phyloP scores from a whole-genome alignment of 106 monocot species.

The Platanthera zijinensis region DNA sequence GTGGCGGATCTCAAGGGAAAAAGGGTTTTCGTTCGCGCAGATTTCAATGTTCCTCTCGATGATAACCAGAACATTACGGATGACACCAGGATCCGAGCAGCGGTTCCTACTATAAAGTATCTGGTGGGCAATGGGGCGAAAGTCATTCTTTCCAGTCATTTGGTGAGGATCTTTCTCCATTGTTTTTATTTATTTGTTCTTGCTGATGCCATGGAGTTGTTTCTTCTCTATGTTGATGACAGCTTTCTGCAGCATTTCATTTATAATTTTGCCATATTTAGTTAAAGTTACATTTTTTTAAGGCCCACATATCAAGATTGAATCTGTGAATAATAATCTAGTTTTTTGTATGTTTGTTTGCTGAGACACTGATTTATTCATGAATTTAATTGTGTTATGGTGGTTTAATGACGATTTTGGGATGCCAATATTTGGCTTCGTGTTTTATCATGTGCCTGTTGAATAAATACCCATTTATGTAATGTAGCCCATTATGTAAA shows the following conservation, averaged over 20 bases:
- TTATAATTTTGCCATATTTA: neutral
- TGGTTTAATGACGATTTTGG: too few relatives aligned
- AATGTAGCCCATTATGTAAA: too few relatives aligned
- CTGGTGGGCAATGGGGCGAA: constrained; percentile 70
- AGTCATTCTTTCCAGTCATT: constrained; percentile 82
- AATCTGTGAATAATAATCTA: too few relatives aligned
- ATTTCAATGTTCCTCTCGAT: constrained; percentile 87
- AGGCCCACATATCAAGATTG: too few relatives aligned
- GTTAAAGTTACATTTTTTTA: too few relatives aligned
- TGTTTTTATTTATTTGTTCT: neutral
- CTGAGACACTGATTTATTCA: too few relatives aligned
- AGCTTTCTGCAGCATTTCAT: neutral
- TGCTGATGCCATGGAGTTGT: neutral
- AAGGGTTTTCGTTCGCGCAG: constrained; percentile 73
- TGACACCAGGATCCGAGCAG: constrained; percentile 86
- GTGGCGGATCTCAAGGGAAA: constrained; percentile 70
- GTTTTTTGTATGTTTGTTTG: too few relatives aligned
- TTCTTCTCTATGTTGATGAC: neutral
- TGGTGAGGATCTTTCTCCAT: constrained; percentile 37
- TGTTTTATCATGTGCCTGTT: too few relatives aligned
- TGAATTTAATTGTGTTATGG: too few relatives aligned
- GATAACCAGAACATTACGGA: constrained; percentile 84
- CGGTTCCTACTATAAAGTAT: constrained; percentile 87
- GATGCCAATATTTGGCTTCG: too few relatives aligned
- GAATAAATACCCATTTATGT: too few relatives aligned